Conservation (phyloP, 352 stramenopile genomes). For the Globisporangium rhizosaccharum region DNA sequence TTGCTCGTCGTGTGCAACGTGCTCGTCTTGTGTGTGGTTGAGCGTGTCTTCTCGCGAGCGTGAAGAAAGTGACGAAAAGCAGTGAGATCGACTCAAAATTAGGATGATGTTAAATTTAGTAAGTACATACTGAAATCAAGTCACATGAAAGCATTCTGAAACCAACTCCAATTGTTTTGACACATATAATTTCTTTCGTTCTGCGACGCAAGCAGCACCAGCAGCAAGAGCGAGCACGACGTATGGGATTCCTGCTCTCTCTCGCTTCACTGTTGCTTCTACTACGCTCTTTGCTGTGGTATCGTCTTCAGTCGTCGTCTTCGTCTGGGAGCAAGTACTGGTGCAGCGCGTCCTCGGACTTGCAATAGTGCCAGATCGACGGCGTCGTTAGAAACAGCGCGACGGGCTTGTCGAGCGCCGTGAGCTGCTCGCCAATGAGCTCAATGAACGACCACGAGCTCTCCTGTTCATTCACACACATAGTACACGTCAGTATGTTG, state of each 20-base stretch:
- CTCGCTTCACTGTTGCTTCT: not conserved
- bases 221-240: not conserved
- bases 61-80: not conserved
- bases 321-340: constrained; percentile 73
- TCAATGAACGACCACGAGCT: constrained; percentile 79
- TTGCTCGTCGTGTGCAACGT: constrained; percentile 8
- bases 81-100: too few relatives aligned
- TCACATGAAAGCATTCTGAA: too few relatives aligned
- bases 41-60: not conserved
- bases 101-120: not conserved
- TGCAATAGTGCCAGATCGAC: constrained; percentile 83
- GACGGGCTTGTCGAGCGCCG: constrained; percentile 56
- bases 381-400: constrained; percentile 62
- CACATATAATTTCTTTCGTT: too few relatives aligned
- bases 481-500: not conserved
- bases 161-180: too few relatives aligned
- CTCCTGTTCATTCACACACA: constrained; percentile 32
- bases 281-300: not conserved
- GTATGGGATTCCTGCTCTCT: not conserved
- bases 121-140: not conserved
- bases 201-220: not conserved
- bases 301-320: constrained; percentile 36
- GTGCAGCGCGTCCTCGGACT: constrained; percentile 69
- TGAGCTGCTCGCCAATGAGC: constrained; percentile 66
- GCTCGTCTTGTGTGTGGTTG: not conserved